Conservation (phyloP, 768 basidiomycete genomes). For the Leccinum subgranulosum region DNA sequence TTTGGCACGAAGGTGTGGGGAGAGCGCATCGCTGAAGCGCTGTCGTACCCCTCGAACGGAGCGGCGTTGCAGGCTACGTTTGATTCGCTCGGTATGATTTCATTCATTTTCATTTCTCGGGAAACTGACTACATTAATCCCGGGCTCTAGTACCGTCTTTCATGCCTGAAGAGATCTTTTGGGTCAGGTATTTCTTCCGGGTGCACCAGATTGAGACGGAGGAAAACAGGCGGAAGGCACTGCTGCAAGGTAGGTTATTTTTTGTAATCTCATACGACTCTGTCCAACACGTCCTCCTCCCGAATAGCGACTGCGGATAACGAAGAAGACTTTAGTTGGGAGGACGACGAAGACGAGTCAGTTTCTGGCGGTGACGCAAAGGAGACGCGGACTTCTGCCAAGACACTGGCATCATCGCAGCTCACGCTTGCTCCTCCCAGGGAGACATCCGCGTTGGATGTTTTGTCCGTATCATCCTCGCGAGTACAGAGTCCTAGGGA, state of each 20-base stretch:
- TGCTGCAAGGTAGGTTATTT: slow-evolving; percentile 60
- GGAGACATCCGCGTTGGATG: slow-evolving; percentile 16
- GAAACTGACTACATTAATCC: neutral
- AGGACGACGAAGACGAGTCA: slow-evolving; percentile 84
- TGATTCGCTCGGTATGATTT: slow-evolving; percentile 55
- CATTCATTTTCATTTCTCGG: slow-evolving; percentile 2
- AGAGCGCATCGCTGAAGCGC: slow-evolving; percentile 42
- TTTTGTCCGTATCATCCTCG: slow-evolving; percentile 30
- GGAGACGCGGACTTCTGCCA: neutral
- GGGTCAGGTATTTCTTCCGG: slow-evolving; percentile 90
- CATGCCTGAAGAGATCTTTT: slow-evolving; percentile 66
- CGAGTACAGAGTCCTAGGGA: slow-evolving; percentile 44
- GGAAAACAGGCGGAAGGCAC: slow-evolving; percentile 71
- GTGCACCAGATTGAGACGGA: slow-evolving; percentile 77
- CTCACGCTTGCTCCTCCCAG: slow-evolving; percentile 25
- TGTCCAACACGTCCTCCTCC: neutral
- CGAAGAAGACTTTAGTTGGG: slow-evolving; percentile 92
- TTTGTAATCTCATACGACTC: too few relatives aligned
- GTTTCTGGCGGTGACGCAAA: slow-evolving; percentile 14
- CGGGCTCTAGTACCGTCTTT: slow-evolving; percentile 60
- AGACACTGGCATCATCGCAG: slow-evolving; percentile 19
- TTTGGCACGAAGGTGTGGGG: slow-evolving; percentile 49
- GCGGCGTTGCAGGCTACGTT: slow-evolving; percentile 48
- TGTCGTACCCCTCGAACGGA: slow-evolving; percentile 53
- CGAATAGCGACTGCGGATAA: slow-evolving; percentile 54